Evolutionary conservation across 345 rosid genomes (phyloP).

Genomic region (Melastoma malabathricum): DNA sequence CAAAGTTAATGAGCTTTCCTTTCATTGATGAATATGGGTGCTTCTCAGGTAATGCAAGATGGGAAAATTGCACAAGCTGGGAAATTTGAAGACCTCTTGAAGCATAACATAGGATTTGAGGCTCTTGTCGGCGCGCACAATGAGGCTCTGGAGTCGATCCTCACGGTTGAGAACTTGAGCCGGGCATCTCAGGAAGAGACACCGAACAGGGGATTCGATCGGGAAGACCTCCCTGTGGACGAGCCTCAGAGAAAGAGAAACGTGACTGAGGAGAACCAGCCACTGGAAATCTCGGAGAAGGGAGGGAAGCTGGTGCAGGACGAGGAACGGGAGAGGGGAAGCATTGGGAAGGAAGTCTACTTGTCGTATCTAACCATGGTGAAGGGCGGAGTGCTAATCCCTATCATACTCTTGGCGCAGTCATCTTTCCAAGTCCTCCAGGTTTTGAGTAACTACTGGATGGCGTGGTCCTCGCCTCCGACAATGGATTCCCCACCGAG

Average conservation of each 20-base stretch:
- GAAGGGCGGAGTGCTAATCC: conserved; percentile 54
- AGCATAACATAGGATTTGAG: conserved; percentile 79
- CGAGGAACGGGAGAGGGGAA: conserved; percentile 84
- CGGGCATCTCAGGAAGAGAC: conserved; percentile 30
- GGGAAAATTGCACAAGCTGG: conserved; percentile 88
- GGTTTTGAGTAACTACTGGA: conserved; percentile 72
- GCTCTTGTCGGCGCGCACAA: conserved; percentile 82
- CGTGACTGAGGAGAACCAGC: too few species aligned
- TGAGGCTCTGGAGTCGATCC: conserved; percentile 61
- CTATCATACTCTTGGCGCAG: conserved; percentile 43
- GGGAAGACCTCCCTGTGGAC: too few species aligned
- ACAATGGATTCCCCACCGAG: conserved; percentile 26
- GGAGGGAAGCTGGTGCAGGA: conserved; percentile 68
- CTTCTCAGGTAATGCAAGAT: conserved; percentile 71
- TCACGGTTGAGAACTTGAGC: conserved; percentile 45
- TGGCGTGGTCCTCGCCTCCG: conserved; percentile 55
- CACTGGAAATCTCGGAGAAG: conserved; percentile 13
- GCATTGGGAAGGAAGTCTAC: conserved; percentile 55
- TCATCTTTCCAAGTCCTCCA: conserved; percentile 40
- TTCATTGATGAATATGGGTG: too few species aligned
- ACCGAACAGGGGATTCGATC: too few species aligned
- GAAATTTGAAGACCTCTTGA: conserved; percentile 51
- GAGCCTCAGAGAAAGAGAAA: too few species aligned
- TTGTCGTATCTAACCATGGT: conserved; percentile 50
- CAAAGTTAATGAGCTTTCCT: too few species aligned